Evolutionary conservation across 192 early-diverging fungal species (phyloP), one percentile per base, ranked within the genome.

Genomic region (Phlyctochytrium bullatum): DNA sequence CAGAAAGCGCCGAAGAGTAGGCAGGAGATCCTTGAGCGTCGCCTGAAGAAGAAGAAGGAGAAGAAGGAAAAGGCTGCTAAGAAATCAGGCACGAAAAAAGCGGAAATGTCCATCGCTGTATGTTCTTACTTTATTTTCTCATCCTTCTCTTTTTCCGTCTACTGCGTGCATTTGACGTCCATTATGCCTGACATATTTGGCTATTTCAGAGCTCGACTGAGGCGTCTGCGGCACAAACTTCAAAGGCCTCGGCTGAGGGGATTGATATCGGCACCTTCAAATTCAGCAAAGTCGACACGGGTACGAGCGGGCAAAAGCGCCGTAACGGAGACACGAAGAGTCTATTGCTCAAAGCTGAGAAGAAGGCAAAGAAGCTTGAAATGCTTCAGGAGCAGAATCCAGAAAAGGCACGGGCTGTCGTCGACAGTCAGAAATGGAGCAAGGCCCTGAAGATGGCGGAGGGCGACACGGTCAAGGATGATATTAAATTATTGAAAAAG

Each of bases 381-480:
- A 83, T 87, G 61, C 80, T 96, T 36, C 80, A 89, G 20, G 79
- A 85, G 29, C 88, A 88, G 69, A 83, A 74, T 32, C 60, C 67
- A 2, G 81, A 67, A 68, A 78, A 75, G 67, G 92, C 92, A 14
- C 75, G 76, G 33, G 60, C 73, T 28, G 68, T 96, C 53, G 80
- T 87, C 65, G 90, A 94, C 65, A 91, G 86, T 67, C 83, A 86
- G 52, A 83, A 84, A 23, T 98, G 96, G 96, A 76, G 76, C 63
- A 93, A 92, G 78, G 86, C 89, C 2, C 54, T 91, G 58, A 83
- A 86, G 59, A 80, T 88, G 74, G 94, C 95, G 1, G 78, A 84
- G 65, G 96, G 96, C 66, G 90, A 93, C 71, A 95, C 93, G 78
- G 83, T 96, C 62, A 92, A 93, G 78, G 96, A 98, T 73, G 91